phyloP scores from a whole-genome alignment of 177 flowering plant genomes.

The Vitis hybrid region DNA sequence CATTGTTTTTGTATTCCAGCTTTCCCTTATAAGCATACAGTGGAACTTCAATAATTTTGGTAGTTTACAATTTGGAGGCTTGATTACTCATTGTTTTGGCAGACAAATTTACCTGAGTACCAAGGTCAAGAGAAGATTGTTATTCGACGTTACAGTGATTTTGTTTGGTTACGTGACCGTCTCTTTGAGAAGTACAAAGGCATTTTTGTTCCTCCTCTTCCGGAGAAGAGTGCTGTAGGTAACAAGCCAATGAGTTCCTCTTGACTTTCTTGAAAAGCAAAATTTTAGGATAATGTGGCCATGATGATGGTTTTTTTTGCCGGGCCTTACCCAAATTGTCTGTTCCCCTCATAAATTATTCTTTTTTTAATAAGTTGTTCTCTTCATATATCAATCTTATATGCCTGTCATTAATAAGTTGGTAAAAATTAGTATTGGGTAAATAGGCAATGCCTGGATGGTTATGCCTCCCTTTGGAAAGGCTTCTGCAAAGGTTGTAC shows the following conservation, averaged over 20 bases:
- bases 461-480: too few relatives aligned
- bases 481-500: too few relatives aligned
- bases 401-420: too few relatives aligned
- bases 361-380: too few relatives aligned
- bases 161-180: conserved; percentile 94
- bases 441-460: too few relatives aligned
- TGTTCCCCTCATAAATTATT: too few relatives aligned
- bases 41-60: too few relatives aligned
- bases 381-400: too few relatives aligned
- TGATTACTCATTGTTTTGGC: conserved; percentile 23
- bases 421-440: too few relatives aligned
- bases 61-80: not conserved
- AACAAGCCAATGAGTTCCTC: conserved; percentile 15
- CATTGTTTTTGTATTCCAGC: too few relatives aligned
- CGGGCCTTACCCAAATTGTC: not conserved
- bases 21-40: too few relatives aligned
- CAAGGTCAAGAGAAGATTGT: conserved; percentile 97
- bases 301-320: not conserved
- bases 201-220: conserved; percentile 93
- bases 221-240: conserved; percentile 99
- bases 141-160: conserved; percentile 95
- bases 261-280: not conserved
- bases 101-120: conserved; percentile 96
- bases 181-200: conserved; percentile 95
- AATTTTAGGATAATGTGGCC: not conserved